phyloP scores from a whole-genome alignment of 208 protist species.

The Leishmania tarentolae region DNA sequence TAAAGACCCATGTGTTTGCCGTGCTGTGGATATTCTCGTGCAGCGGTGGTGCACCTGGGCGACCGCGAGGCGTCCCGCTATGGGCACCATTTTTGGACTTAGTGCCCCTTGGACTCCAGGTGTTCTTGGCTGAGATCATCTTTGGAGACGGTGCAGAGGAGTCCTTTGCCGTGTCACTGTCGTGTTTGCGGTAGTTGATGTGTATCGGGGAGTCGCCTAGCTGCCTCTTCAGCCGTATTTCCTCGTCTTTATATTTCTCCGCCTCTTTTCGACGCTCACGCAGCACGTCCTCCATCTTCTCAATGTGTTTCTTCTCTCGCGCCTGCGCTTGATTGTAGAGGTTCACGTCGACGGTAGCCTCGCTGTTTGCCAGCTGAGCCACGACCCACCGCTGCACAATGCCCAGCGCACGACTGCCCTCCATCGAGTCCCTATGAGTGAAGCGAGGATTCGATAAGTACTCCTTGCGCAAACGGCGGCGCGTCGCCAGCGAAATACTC shows the following conservation, averaged over 20 bases:
- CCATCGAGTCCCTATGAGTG: slow-evolving; percentile 54
- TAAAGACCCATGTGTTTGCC: slow-evolving; percentile 21
- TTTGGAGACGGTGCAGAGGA: not conserved
- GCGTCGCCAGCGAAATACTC: slow-evolving; percentile 28
- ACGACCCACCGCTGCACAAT: slow-evolving; percentile 57
- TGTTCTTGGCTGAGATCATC: not conserved
- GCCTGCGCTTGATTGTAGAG: slow-evolving; percentile 12
- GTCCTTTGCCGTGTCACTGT: not conserved
- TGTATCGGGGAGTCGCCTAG: slow-evolving; percentile 15
- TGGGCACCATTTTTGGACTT: not conserved
- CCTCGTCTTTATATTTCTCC: slow-evolving; percentile 22
- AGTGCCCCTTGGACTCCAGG: not conserved
- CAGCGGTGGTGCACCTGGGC: slow-evolving; percentile 23
- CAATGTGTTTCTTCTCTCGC: slow-evolving; percentile 16
- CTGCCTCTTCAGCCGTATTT: slow-evolving; percentile 8
- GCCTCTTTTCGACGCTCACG: slow-evolving; percentile 18
- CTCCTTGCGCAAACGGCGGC: slow-evolving; percentile 17
- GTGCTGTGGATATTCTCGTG: slow-evolving; percentile 20
- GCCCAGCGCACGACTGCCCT: slow-evolving; percentile 50
- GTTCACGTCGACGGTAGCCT: slow-evolving; percentile 22
- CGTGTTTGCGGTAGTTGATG: slow-evolving; percentile 9
- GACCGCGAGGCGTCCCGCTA: slow-evolving; percentile 3
- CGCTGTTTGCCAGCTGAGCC: slow-evolving; percentile 37
- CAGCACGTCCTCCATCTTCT: slow-evolving; percentile 19
- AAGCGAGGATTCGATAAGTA: slow-evolving; percentile 49